Evolutionary conservation across 1,284 basidiomycete genomes (phyloP), one percentile per base, ranked within the genome.

Genomic region (Malassezia obtusa): DNA sequence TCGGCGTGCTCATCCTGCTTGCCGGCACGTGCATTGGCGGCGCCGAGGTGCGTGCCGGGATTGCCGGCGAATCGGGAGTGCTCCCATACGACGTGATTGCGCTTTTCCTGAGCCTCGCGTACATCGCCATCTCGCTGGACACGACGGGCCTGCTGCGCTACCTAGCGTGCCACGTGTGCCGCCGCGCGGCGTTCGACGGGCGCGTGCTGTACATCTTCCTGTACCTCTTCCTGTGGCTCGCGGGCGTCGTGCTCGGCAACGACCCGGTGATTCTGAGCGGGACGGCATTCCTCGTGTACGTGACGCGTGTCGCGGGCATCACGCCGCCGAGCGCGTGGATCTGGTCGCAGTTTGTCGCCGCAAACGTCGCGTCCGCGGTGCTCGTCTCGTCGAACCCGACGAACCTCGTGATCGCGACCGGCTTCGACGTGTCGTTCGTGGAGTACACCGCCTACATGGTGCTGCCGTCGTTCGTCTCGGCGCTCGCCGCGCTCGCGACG

Each of bases 1-100:
- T 85, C 32, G 84, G 84, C 1, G 88, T 91, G 9, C 77, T 86
- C 0, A 70, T 92, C 30, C 78, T 94, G 12, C 83, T 89, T 64
- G 85, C 84, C 0, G 79, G 83, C 0, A 82, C 83, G 47, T 85
- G 84, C 52, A 81, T 94, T 19, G 80, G 83, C 51, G 79, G 83
- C 0, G 59, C 65, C 0, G 84, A 78, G 73, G 70, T 92, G 24
- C 79, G 82, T 6, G 76, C 80, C 50, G 90, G 90, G 11, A 79
- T 81, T 35, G 77, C 79, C 0, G 85, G 85, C 19, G 77, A 80
- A 0, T 84, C 84, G 44, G 85, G 85, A 2, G 81, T 95, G 35
- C 81, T 87, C 61, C 91, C 92, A 0, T 87, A 91, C 67, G 89
- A 94, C 73, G 89, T 96, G 57, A 82, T 96, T 74, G 86, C 88